phyloP scores from a whole-genome alignment of 768 basidiomycete genomes.

The Stropharia rugosoannulata region DNA sequence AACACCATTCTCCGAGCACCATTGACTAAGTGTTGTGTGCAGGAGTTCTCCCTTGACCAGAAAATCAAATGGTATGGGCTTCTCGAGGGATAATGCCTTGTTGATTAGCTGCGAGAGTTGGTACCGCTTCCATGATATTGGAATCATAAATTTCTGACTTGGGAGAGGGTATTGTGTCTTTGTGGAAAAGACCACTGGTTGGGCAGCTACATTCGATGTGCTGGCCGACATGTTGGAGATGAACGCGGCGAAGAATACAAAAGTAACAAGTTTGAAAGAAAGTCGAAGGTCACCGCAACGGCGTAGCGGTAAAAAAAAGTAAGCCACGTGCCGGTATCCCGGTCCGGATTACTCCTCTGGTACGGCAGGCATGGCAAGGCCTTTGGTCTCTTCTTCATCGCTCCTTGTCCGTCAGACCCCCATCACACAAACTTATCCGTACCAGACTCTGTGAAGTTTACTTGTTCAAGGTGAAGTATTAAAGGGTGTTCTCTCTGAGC shows the following conservation, averaged over 20 bases:
- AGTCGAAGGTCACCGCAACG: too few relatives aligned
- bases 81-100: constrained; percentile 76
- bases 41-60: constrained; percentile 82
- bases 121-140: constrained; percentile 87
- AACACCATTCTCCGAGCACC: constrained; percentile 68
- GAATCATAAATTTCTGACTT: constrained; percentile 90
- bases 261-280: background rate
- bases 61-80: constrained; percentile 91
- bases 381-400: too few relatives aligned
- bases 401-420: too few relatives aligned
- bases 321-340: background rate
- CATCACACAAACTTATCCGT: too few relatives aligned
- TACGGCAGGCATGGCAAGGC: too few relatives aligned
- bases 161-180: constrained; percentile 74
- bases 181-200: constrained; percentile 73
- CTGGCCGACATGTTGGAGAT: constrained; percentile 1
- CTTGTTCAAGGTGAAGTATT: too few relatives aligned
- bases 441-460: too few relatives aligned
- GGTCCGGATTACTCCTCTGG: background rate
- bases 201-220: constrained; percentile 15
- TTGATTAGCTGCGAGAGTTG: constrained; percentile 97
- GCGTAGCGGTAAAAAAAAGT: too few relatives aligned
- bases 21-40: constrained; percentile 66
- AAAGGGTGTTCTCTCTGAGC: too few relatives aligned
- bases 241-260: background rate